Percentiles rank a stretch among this genome's conserved stretches.
These are phyloP conservation scores for Phytophthora europaea DNA, from an alignment of 352 stramenopile species.

Conservation along the genomic window DNA sequence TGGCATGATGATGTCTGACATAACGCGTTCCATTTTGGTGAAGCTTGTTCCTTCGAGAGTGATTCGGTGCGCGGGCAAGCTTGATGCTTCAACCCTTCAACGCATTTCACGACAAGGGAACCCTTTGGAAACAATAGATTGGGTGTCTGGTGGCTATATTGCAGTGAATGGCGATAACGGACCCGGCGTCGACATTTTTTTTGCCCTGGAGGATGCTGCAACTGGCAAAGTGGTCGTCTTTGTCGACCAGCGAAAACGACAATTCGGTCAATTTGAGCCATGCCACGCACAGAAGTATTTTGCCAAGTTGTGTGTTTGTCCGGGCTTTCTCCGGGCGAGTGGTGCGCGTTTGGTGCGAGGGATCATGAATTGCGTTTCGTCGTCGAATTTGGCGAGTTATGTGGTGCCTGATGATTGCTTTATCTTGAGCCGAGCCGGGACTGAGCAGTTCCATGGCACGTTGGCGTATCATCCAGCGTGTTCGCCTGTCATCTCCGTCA, in stretches of 20 bases:
- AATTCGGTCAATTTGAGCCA: slow-evolving; percentile 12
- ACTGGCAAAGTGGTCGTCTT: slow-evolving; percentile 8
- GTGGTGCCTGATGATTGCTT: slow-evolving; percentile 1
- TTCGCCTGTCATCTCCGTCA: slow-evolving; percentile 39
- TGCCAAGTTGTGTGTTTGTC: slow-evolving; percentile 6
- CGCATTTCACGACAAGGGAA: slow-evolving; percentile 8
- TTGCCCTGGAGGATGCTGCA: slow-evolving; percentile 35
- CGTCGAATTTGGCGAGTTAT: slow-evolving; percentile 2
- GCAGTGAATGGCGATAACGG: slow-evolving; percentile 35
- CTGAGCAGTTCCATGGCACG: slow-evolving; percentile 36
- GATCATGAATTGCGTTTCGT: not conserved
- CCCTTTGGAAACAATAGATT: slow-evolving; percentile 2
- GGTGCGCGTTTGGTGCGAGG: slow-evolving; percentile 12
- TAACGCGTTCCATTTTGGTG: slow-evolving; percentile 1
- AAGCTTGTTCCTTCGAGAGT: slow-evolving; percentile 10
- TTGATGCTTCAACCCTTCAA: slow-evolving; percentile 6
- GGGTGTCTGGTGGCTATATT: slow-evolving; percentile 28
- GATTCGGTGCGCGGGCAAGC: not conserved
- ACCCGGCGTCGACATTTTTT: slow-evolving; percentile 41
- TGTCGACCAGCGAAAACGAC: slow-evolving; percentile 19
- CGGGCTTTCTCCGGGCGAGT: slow-evolving; percentile 5
- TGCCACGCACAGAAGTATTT: slow-evolving; percentile 8
- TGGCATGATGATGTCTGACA: not conserved
- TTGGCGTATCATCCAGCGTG: slow-evolving; percentile 45
- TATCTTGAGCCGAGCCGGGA: slow-evolving; percentile 34